Evolutionary conservation across 306 rosid genomes (phyloP).

Genomic region (Vigna hirtella): DNA sequence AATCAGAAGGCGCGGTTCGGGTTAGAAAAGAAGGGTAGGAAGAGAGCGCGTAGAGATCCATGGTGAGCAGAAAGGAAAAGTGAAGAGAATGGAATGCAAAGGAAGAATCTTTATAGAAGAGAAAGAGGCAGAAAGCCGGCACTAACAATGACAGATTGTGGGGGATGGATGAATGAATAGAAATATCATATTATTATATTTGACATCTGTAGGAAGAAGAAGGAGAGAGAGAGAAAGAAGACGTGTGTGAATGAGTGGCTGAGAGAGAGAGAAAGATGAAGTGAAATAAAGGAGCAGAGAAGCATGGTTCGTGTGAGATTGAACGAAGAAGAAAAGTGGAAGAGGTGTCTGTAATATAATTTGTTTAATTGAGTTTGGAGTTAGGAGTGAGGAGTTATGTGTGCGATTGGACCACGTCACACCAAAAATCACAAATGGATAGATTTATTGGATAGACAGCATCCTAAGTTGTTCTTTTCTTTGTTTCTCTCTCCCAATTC

Average conservation of each 20-base stretch:
- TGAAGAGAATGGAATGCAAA: background rate
- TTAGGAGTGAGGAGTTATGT: background rate
- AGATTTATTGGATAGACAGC: slow-evolving; percentile 43
- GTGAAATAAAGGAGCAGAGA: background rate
- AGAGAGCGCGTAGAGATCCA: slow-evolving; percentile 79
- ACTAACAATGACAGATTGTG: slow-evolving; percentile 11
- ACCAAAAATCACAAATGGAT: slow-evolving; percentile 62
- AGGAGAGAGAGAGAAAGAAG: background rate
- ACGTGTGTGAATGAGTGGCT: too few species aligned
- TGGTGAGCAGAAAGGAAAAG: slow-evolving; percentile 34
- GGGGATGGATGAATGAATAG: slow-evolving; percentile 6
- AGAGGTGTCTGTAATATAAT: background rate
- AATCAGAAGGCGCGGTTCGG: background rate
- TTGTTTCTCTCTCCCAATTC: too few species aligned
- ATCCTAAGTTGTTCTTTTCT: background rate
- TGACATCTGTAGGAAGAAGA: background rate
- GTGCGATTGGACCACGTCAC: slow-evolving; percentile 78
- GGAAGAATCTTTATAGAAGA: background rate
- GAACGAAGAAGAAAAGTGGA: background rate
- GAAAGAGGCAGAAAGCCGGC: slow-evolving; percentile 13
- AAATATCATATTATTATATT: background rate
- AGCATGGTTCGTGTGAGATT: background rate
- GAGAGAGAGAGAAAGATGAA: too few species aligned
- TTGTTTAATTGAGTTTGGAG: background rate
- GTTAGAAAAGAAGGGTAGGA: slow-evolving; percentile 55